Evolutionary conservation across 306 rosid species (phyloP), one percentile per base, ranked within the genome.

Genomic region (Fagus crenata): DNA sequence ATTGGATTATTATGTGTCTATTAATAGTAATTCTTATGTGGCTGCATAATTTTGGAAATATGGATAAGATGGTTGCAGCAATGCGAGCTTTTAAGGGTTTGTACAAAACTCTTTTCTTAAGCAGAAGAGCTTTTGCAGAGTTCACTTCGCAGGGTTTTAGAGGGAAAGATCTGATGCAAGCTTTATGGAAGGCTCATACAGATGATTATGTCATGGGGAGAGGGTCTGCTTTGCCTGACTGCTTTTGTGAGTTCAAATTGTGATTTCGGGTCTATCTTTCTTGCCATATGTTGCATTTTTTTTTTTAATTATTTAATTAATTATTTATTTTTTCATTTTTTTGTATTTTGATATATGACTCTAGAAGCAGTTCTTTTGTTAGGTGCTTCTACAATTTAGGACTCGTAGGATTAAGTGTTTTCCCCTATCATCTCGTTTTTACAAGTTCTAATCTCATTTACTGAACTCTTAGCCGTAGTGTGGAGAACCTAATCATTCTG

Each of bases 51-150:
- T 92, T 92, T 74, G 98, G 98, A 49, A 94, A 94, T 83, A 94
- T 92, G 98, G 98, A 94, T 74, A 94, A 94, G 92, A 94, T 94
- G 95, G 98, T 94, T 59, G 83, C 95, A 31, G 98, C 98, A 40
- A 94, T 92, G 98, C 84, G 98, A 79, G 90, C 92, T 40, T 83
- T 78, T 75, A 85, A 88, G 5, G 93, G 96, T 9, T 67, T 89
- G 84, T 86, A 90, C 36, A 89, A 77, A 85, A 92, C 97, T 17
- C 79, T 94, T 13, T 88, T 94, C 80, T 88, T 92, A 78, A 85
- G 89, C 77, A 83, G 98, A 78, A 86, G 85, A 83, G 96, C 92
- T 31, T 90, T 92, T 81, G 92, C 96, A 33, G 94, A 94, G 53
- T 83, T 84, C 60, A 89, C 88, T 37, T 85, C 83, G 3, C 78